Evolutionary conservation across 257 asterid genomes (phyloP), one percentile per base, ranked within the genome.

Genomic region (Agastache rugosa): DNA sequence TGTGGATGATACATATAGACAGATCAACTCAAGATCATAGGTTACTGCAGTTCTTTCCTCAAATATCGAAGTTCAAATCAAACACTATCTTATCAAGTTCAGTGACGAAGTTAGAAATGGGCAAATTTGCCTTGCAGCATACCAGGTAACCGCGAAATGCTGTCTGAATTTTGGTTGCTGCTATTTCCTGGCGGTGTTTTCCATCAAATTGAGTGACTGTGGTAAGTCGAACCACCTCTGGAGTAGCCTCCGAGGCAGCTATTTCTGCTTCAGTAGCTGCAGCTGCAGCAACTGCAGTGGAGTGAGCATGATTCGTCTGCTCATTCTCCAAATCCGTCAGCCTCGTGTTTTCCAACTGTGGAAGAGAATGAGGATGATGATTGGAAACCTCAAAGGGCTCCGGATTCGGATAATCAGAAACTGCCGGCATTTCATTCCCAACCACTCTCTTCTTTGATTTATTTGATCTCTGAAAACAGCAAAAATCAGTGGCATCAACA

Each of bases 91-190:
- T 8, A 42, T 74, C 68, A 27, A n/a, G 42, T 62, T 62, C 11
- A 78, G 11, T 14, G 34, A 35, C 50, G 55, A 39, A 60, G 51
- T 23, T 3, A 69, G 14, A 63, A 44, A 25, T 23, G 23, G 60
- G 55, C n/a, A 64, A 19, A 69, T 53, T 44, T 16, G 60, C 16
- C 19, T 8, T 53, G 15, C 47, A 77, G 27, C 75, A 25, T 83
- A 93, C 98, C 94, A 85, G 59, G 78, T 93, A 83, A 73, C 98
- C 96, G 19, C 98, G 90, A 71, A 93, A 90, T 19, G 93, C 92
- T 10, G 91, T 90, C 82, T 93, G 98, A 69, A 90, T 88, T 78
- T 47, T 87, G 74, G 87, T 79, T 23, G 93, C 93, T 2, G 98
- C 93, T 63, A 78, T 84, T 84, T 87, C 96, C 77, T 89, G 96